These are phyloP conservation scores for Diplogelasinospora grovesii DNA, from an alignment of 495 filamentous ascomycete genomes.

Conservation along the genomic window DNA sequence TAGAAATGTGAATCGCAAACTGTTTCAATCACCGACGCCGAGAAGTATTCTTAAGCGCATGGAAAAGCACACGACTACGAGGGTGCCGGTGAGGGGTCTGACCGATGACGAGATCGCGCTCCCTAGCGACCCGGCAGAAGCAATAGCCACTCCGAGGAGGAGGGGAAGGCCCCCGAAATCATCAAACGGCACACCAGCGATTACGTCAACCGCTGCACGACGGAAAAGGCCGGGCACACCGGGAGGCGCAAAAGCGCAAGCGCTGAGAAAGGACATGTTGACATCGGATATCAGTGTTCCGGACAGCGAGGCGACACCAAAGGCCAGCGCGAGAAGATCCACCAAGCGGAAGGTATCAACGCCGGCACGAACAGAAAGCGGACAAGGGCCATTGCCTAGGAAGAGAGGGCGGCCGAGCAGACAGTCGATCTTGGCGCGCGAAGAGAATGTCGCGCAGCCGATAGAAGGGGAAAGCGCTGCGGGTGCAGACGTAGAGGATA, in stretches of 20 bases:
- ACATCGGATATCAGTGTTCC: conserved; percentile 14
- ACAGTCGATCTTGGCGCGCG: conserved; percentile 6
- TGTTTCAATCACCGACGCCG: conserved; percentile 35
- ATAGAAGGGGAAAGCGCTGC: conserved; percentile 12
- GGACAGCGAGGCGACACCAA: conserved; percentile 17
- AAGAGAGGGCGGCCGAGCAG: conserved; percentile 29
- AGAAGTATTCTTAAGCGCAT: conserved; percentile 10
- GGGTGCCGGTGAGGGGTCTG: conserved; percentile 45
- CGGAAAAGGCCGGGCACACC: conserved; percentile 40
- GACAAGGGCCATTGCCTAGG: conserved; percentile 13
- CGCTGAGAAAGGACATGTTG: conserved; percentile 12
- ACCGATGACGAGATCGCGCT: conserved; percentile 33
- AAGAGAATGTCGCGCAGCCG: conserved; percentile 13
- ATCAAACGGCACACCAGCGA: conserved; percentile 34
- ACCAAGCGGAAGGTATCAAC: conserved; percentile 28
- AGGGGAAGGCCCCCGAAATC: conserved; percentile 31
- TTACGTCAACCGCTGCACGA: too few relatives aligned
- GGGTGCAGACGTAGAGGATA: conserved; percentile 11
- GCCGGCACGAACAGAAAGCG: conserved; percentile 13
- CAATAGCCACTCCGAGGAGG: conserved; percentile 35
- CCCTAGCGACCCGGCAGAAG: conserved; percentile 16
- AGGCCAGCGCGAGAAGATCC: conserved; percentile 9
- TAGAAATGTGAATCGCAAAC: conserved; percentile 27
- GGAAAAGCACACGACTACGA: conserved; percentile 34
- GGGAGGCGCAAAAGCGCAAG: conserved; percentile 2